Percentiles rank a stretch among this genome's conserved stretches.
Evolutionary conservation across 2,329 filamentous ascomycete genomes (phyloP).

Genomic region (Dothideomycetes sp.): DNA sequence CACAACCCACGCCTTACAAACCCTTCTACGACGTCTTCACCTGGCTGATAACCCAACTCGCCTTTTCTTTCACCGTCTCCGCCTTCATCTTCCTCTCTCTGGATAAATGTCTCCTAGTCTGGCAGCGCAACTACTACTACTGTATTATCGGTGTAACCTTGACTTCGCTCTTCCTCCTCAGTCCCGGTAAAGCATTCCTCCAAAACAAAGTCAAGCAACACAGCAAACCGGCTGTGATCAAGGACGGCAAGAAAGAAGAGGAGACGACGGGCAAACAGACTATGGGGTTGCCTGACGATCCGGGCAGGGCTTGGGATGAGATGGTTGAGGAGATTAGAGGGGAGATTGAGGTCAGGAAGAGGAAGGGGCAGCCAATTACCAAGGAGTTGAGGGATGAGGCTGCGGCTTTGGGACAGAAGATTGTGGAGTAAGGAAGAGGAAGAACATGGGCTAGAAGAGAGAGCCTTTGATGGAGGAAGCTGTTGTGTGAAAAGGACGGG

Average conservation of each 20-base stretch:
- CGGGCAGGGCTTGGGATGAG: constrained; percentile 65
- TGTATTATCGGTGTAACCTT: constrained; percentile 56
- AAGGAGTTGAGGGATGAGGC: constrained; percentile 42
- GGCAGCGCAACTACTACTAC: constrained; percentile 86
- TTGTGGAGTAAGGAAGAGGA: neutral
- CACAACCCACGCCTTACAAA: constrained; percentile 60
- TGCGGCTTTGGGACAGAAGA: constrained; percentile 2
- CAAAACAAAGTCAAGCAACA: constrained; percentile 29
- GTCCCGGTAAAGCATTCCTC: constrained; percentile 56
- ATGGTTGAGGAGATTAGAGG: constrained; percentile 63
- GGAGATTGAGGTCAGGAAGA: constrained; percentile 57
- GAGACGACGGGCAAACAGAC: constrained; percentile 32
- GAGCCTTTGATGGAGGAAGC: too few species aligned
- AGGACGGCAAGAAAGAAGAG: constrained; percentile 24
- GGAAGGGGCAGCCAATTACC: constrained; percentile 36
- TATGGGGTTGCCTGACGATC: constrained; percentile 71
- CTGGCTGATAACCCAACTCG: constrained; percentile 67
- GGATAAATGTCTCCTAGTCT: constrained; percentile 60
- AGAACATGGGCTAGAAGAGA: too few species aligned
- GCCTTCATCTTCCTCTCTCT: constrained; percentile 81
- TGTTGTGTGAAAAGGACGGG: too few species aligned
- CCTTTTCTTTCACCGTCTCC: constrained; percentile 70
- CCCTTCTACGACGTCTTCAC: constrained; percentile 76
- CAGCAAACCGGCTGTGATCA: constrained; percentile 23
- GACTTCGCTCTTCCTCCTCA: constrained; percentile 67